Evolutionary conservation across 2,329 filamentous ascomycete genomes (phyloP).

Genomic region (Cercospora zeina): DNA sequence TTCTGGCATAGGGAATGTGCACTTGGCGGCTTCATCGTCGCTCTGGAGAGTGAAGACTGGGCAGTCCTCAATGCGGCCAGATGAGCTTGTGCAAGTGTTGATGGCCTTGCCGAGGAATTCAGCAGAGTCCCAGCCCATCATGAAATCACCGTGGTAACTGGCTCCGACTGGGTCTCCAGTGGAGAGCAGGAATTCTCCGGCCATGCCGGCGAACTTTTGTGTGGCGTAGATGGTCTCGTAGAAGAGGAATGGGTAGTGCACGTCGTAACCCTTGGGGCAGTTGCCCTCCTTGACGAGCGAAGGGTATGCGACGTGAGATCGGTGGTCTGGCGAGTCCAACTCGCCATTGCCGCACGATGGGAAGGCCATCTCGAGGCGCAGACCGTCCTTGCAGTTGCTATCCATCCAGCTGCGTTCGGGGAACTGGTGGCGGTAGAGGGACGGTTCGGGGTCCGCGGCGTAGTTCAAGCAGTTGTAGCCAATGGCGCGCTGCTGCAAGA

Average conservation of each 20-base stretch:
- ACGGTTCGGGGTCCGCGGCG: conserved; percentile 61
- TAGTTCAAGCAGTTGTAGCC: conserved; percentile 98
- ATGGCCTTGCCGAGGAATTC: conserved; percentile 71
- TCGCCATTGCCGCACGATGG: conserved; percentile 82
- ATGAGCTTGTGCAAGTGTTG: conserved; percentile 69
- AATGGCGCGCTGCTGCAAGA: conserved; percentile 75
- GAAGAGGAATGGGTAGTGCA: conserved; percentile 72
- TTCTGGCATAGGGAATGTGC: conserved; percentile 62
- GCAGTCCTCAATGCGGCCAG: conserved; percentile 72
- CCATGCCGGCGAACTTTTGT: conserved; percentile 59
- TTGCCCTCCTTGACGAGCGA: conserved; percentile 71
- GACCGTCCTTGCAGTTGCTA: conserved; percentile 74
- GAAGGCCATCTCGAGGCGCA: conserved; percentile 84
- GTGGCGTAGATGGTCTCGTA: conserved; percentile 86
- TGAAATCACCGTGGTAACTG: conserved; percentile 77
- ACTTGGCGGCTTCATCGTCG: conserved; percentile 56
- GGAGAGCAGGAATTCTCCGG: conserved; percentile 71
- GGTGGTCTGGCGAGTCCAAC: conserved; percentile 55
- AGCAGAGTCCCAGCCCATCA: conserved; percentile 69
- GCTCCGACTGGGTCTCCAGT: conserved; percentile 75
- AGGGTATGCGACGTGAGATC: conserved; percentile 74
- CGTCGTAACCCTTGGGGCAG: conserved; percentile 69
- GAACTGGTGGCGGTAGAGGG: conserved; percentile 77
- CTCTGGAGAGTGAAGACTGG: conserved; percentile 69
- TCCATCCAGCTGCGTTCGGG: conserved; percentile 80